Evolutionary conservation across 2,329 filamentous ascomycete genomes (phyloP), one percentile per base, ranked within the genome.

Genomic region (Fusarium sp.): DNA sequence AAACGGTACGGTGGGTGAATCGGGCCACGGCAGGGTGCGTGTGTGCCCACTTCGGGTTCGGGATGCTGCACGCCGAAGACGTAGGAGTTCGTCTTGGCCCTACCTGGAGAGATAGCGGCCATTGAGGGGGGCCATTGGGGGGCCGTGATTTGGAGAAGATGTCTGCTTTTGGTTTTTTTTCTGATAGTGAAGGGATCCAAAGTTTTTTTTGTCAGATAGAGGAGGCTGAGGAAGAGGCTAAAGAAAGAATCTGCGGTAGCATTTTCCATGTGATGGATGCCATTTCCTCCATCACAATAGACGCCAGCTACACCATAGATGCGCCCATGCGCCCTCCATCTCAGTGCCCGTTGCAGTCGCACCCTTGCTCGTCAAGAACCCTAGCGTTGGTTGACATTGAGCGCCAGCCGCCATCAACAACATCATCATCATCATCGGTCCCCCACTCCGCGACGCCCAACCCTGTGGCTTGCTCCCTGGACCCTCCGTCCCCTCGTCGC

Each of bases 21-120:
- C 70, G 75, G 70, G 51, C 73, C 64, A 75, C 64, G 62, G 70
- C 58, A 73, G 66, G 73, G 68, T 71, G 68, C 50, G 62, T 55
- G 61, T 67, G 56, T 61, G 65, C 62, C 73, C 62, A 72, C 66
- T 64, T 72, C 59, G 60, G 61, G 57, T 47, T 67, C 63, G 67
- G 55, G 53, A 47, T 53, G 23, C 70, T 64, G 56, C 50, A 74
- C 53, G 59, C 72, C 67, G 71, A 72, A 68, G 58, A 71, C 54
- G 59, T 56, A 65, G 51, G 58, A 51, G 70, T 72, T 68, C 58
- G 52, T 53, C 56, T 55, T 36, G 37, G 52, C 39, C 44, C 30
- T 30, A 47, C 23, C 28, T 28, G 12, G n/a, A 28, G 28, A 48
- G 46, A 31, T 27, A 16, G 46, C 28, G 28, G n/a, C 27, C 27